Conservation (phyloP, 2,329 filamentous ascomycete genomes). For the Microsporum ferrugineum region DNA sequence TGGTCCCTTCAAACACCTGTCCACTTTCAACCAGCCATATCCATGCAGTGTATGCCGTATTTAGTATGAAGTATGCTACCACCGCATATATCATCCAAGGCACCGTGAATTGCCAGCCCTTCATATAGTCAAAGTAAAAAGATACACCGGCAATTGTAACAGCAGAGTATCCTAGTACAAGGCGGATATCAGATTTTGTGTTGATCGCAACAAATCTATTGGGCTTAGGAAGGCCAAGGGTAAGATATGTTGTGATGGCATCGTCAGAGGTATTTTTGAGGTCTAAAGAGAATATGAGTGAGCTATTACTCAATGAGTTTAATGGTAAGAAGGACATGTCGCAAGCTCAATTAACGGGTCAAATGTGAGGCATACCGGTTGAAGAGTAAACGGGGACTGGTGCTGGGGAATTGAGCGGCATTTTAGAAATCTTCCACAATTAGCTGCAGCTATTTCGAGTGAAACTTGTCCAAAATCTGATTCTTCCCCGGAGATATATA, state of each 20-base stretch:
- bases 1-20: constrained; percentile 66
- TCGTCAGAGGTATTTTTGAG: constrained; percentile 96
- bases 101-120: constrained; percentile 81
- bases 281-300: constrained; percentile 44
- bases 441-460: neutral
- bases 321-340: neutral
- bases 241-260: constrained; percentile 85
- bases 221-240: constrained; percentile 52
- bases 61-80: constrained; percentile 64
- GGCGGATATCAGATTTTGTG: constrained; percentile 66
- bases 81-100: constrained; percentile 71
- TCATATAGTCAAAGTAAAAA: constrained; percentile 84
- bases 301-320: neutral
- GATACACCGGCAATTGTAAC: constrained; percentile 69
- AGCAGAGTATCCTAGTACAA: constrained; percentile 70
- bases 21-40: constrained; percentile 72
- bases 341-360: constrained; percentile 9
- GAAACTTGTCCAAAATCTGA: neutral
- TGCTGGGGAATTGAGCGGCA: neutral
- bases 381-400: constrained; percentile 38
- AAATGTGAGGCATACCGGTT: constrained; percentile 28
- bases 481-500: neutral
- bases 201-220: constrained; percentile 66
- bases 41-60: constrained; percentile 70
- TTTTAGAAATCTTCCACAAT: neutral